Evolutionary conservation across 2,329 filamentous ascomycete species (phyloP), one percentile per base, ranked within the genome.

Genomic region (Verticillium longisporum): DNA sequence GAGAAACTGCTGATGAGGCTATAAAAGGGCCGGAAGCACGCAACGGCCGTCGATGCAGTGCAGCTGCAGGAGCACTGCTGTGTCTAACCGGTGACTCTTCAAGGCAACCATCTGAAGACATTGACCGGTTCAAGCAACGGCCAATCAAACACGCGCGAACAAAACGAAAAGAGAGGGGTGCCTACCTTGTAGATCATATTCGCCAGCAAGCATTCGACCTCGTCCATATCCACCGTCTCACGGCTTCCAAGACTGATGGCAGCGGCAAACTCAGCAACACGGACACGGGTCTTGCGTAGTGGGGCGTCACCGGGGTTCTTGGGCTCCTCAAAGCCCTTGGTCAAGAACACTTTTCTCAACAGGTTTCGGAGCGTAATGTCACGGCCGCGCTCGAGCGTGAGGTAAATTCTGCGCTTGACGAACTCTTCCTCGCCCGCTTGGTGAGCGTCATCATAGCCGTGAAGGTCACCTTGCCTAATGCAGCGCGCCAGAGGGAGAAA

Each of bases 101-200:
- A 26, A 37, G 26, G 34, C 31, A 56, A 33, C 45, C 45, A 50
- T 13, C 38, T 18, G 18, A 10, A 21, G 45, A 21, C 45, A 18
- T 9, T 21, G 5, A 9, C 45, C 45, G n/a, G 7, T 10, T 10
- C 18, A 50, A 10, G 45, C 45, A 11, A 7, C n/a, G n/a, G 21
- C n/a, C 18, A 41, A 41, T 41, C 41, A 13, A 50, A 10, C 41
- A 21, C n/a, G 9, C n/a, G 21, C 41, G 41, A 10, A 26, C 18
- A n/a, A 50, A 18, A 21, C n/a, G 38, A 1, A 18, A 11, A 34
- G 15, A 15, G 21, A 10, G 56, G 56, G 33, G 21, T 13, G 68
- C 76, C 67, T 75, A 96, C 94, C 86, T 98, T 99, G 80, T 98
- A 99, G 64, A 99, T 97, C 84, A 97, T 91, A 72, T 97, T 98